Base-by-base conservation (phyloP, 495 filamentous ascomycete genomes). In the Neurospora discreta region DNA sequence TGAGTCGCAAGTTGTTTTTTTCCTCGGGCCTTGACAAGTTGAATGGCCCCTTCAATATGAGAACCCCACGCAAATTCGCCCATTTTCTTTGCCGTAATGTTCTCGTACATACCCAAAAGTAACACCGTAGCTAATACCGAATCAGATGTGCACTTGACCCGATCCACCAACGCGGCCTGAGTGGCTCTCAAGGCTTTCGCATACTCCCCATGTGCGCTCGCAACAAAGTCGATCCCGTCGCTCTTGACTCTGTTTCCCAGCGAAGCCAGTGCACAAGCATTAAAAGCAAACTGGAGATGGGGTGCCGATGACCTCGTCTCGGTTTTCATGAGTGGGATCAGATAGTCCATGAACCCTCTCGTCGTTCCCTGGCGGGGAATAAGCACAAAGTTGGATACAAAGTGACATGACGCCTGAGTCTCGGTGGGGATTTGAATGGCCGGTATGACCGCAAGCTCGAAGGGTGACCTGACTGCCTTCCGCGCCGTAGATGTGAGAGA, bases 101-200 rank as follows among this genome's bases (percentile, higher is more conserved):
- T 86, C 82, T 84, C 23, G 82, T 74, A 44, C 70, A 88, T 84
- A 0, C 87, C 87, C 58, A 91, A 79, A 38, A 91, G 75, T 44
- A 92, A 78, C 30, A 91, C 85, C 0, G 89, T 82, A 38, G 88
- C 86, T n/a, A 92, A 77, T 15, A 88, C 87, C 44, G 84, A 81
- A 72, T 91, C 87, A 26, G 85, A 79, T 26, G 26, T 68, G 44
- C 68, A 74, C 69, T 39, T 26, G 11, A 82, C 74, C 36, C 85
- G 84, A 39, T 85, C 81, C 67, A 83, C 79, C 43, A 92, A 79
- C 1, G 89, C 86, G 1, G 80, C 70, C 67, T 89, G 86, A 0
- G 86, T 87, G 42, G 82, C 83, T 8, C 80, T 80, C 67, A 92
- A 75, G 5, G 90, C 89, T 71, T 81, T 80, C 2, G 80, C 77